A percentile compares a stretch with the other conserved stretches of the same genome.
phyloP scores from a whole-genome alignment of 1,284 basidiomycete genomes.

The Nidula niveotomentosa region DNA sequence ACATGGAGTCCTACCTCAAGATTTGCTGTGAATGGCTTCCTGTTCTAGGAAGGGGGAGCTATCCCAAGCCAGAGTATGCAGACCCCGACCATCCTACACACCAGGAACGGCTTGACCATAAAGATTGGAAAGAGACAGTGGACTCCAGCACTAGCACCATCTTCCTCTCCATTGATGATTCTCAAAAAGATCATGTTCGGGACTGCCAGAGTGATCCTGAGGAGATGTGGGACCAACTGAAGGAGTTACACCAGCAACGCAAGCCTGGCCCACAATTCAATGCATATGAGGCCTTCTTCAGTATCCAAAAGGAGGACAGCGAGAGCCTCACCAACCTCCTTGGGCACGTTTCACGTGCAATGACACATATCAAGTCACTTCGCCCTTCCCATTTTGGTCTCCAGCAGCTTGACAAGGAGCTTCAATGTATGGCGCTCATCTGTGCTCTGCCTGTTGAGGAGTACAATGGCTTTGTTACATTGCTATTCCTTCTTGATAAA shows the following conservation, averaged over 20 bases:
- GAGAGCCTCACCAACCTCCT: not conserved
- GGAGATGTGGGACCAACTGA: not conserved
- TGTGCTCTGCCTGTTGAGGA: not conserved
- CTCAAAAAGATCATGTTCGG: not conserved
- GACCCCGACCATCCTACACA: too few species aligned
- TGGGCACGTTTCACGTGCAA: not conserved
- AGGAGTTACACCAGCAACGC: not conserved
- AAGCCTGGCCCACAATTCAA: not conserved
- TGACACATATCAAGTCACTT: not conserved
- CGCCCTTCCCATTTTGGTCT: not conserved
- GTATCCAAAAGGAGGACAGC: not conserved
- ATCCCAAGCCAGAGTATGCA: too few species aligned
- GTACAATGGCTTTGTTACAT: not conserved
- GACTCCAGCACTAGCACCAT: not conserved
- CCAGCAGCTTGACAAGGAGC: not conserved
- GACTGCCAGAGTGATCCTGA: not conserved
- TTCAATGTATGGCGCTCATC: not conserved
- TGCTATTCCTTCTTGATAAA: not conserved
- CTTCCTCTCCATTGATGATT: not conserved
- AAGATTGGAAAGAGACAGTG: too few species aligned
- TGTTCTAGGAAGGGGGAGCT: too few species aligned
- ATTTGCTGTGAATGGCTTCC: too few species aligned
- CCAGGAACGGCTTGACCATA: too few species aligned
- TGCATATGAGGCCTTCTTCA: not conserved
- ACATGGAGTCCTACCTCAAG: too few species aligned